Evolutionary conservation across 2,329 filamentous ascomycete species (phyloP).

Genomic region (Stachybotrys chartarum): DNA sequence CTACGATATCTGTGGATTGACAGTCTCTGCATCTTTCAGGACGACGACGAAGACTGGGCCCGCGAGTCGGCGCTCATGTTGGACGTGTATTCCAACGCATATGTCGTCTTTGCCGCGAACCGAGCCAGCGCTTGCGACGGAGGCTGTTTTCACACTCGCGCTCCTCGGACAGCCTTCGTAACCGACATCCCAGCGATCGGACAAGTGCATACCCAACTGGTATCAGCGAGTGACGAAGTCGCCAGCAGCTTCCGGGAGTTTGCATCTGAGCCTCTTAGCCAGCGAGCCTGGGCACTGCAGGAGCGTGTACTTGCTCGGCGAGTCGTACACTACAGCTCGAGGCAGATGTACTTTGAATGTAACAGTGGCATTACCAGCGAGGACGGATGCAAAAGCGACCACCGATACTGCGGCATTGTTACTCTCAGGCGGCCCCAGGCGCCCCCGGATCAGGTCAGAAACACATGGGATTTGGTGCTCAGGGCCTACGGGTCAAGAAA

Average conservation of each 20-base stretch:
- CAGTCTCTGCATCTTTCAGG: constrained; percentile 1
- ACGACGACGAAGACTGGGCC: not conserved
- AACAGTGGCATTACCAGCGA: constrained; percentile 4
- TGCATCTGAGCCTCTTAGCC: not conserved
- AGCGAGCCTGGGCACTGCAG: constrained; percentile 1
- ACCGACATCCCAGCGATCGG: not conserved
- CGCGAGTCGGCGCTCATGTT: not conserved
- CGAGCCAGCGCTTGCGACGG: not conserved
- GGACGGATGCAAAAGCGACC: not conserved
- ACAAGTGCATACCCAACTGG: not conserved
- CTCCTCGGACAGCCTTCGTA: not conserved
- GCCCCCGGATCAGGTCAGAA: not conserved
- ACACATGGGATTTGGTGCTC: not conserved
- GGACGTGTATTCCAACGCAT: not conserved
- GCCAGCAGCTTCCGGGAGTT: not conserved
- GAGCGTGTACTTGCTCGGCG: not conserved
- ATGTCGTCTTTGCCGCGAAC: constrained; percentile 1
- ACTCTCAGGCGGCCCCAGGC: too few species aligned
- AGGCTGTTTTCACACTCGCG: not conserved
- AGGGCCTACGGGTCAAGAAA: constrained; percentile 5
- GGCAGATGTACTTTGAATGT: constrained; percentile 6
- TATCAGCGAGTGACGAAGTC: not conserved
- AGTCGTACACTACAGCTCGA: not conserved
- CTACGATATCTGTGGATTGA: constrained; percentile 1
- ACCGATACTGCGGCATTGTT: not conserved